Percentiles rank a stretch among this genome's conserved stretches.
These are phyloP conservation scores for Mortierella antarctica DNA, from an alignment of 192 early-diverging fungal genomes.

Conservation along the genomic window DNA sequence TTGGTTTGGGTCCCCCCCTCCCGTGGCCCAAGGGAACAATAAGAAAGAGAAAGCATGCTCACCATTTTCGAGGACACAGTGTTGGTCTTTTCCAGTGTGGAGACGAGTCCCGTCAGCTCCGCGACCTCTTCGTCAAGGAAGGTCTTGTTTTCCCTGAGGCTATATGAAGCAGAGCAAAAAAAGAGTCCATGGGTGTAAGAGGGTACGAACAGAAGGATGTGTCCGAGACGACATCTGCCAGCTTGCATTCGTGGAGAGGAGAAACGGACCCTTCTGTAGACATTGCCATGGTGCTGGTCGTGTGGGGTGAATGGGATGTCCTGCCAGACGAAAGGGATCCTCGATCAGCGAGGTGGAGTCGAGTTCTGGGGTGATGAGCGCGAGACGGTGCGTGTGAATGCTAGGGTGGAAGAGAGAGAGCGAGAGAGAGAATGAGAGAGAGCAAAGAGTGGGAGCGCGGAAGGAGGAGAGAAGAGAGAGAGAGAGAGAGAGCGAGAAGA, in stretches of 20 bases:
- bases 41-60: slow-evolving; percentile 9
- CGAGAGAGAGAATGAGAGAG: not conserved
- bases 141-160: slow-evolving; percentile 45
- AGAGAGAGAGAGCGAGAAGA: not conserved
- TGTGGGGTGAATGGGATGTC: not conserved
- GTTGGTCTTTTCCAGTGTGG: slow-evolving; percentile 53
- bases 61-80: slow-evolving; percentile 54
- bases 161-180: not conserved
- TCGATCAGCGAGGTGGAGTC: too few relatives aligned
- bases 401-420: not conserved
- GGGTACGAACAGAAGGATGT: not conserved
- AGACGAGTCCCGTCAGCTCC: slow-evolving; percentile 45
- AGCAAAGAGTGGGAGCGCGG: not conserved
- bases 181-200: not conserved
- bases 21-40: not conserved
- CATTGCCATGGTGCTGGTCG: not conserved
- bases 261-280: not conserved
- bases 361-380: too few relatives aligned
- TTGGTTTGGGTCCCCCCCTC: not conserved
- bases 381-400: not conserved
- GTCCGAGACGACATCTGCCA: slow-evolving; percentile 1
- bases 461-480: not conserved
- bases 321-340: too few relatives aligned
- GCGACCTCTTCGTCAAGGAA: slow-evolving; percentile 56
- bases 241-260: not conserved